Conservation (phyloP, 257 asterid species). For the Primulina tabacum region DNA sequence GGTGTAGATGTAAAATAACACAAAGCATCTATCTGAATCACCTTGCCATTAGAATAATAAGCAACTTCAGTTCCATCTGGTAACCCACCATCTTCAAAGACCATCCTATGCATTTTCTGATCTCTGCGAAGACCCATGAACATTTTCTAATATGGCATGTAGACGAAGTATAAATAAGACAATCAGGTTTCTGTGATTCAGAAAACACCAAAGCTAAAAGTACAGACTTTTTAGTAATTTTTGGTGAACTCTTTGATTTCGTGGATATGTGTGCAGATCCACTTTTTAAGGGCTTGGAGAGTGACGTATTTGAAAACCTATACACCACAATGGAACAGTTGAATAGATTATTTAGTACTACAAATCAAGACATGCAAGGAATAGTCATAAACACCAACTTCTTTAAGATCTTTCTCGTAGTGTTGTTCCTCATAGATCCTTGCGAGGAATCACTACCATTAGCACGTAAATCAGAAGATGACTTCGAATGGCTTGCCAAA, state of each 20-base stretch:
- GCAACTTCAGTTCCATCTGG: slow-evolving; percentile 97
- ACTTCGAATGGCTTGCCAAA: slow-evolving; percentile 32
- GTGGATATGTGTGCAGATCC: slow-evolving; percentile 42
- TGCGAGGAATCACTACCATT: slow-evolving; percentile 36
- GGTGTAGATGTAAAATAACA: background rate
- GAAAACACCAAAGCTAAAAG: slow-evolving; percentile 19
- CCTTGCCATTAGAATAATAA: slow-evolving; percentile 94
- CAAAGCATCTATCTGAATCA: slow-evolving; percentile 32
- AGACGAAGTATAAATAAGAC: slow-evolving; percentile 18
- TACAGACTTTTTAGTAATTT: slow-evolving; percentile 86
- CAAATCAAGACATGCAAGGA: slow-evolving; percentile 14
- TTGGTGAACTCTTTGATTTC: slow-evolving; percentile 52
- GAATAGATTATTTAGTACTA: slow-evolving; percentile 11
- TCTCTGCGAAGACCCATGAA: slow-evolving; percentile 49
- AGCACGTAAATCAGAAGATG: slow-evolving; percentile 37
- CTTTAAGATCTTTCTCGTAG: slow-evolving; percentile 44
- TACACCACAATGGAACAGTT: slow-evolving; percentile 28
- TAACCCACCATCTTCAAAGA: slow-evolving; percentile 82
- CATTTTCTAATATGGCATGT: slow-evolving; percentile 14
- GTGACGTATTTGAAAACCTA: slow-evolving; percentile 44
- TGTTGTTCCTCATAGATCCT: slow-evolving; percentile 34
- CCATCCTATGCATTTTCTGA: slow-evolving; percentile 89
- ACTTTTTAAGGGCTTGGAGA: slow-evolving; percentile 43
- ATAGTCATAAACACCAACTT: slow-evolving; percentile 50
- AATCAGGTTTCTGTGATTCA: background rate